Base-by-base conservation (phyloP, 2,329 filamentous ascomycete species). In the Aspergillus tubingensis region DNA sequence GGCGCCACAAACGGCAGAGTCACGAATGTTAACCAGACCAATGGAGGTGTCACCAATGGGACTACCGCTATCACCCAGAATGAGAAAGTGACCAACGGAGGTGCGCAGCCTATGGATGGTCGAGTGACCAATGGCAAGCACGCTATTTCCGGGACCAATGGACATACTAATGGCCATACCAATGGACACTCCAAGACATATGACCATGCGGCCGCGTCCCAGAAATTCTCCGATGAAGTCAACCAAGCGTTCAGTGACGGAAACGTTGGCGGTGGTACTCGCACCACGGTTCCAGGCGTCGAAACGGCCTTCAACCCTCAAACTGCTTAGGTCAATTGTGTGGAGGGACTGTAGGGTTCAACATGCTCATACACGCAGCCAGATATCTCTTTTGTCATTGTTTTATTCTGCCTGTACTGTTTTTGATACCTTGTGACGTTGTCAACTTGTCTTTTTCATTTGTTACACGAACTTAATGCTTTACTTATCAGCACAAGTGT, bases 211-310 rank as follows among this genome's bases (percentile, higher is more conserved):
- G 55, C 66, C 8, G 57, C 63, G n/a, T 62, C 71, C 7, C 69
- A 64, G 21, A 70, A 70, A n/a, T 73, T 73, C 65, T 70, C 69
- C 2, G 71, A 72, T 44, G 72, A 74, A 58, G 64, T 74, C 36
- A 70, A 72, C 48, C 57, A 73, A 44, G 73, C 72, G n/a, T 73
- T 75, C 41, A 66, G 60, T 19, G 62, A 62, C 21, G 62, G 56
- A 10, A 39, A 38, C 57, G 38, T 54, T 17, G 58, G 49, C 10
- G 15, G 17, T 15, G 32, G 27, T 13, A 43, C 61, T 19, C 62
- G 57, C 10, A 36, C 55, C 13, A 61, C 60, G 3, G 52, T 67
- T 8, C 62, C 63, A 11, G 67, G 64, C 23, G 43, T 60, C 1
- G 55, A 64, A n/a, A 52, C 58, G 8, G 64, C 63, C 8, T 70